A percentile compares a stretch with the other conserved stretches of the same genome.
phyloP scores from a whole-genome alignment of 208 protist genomes.

The Porcisia hertigi region DNA sequence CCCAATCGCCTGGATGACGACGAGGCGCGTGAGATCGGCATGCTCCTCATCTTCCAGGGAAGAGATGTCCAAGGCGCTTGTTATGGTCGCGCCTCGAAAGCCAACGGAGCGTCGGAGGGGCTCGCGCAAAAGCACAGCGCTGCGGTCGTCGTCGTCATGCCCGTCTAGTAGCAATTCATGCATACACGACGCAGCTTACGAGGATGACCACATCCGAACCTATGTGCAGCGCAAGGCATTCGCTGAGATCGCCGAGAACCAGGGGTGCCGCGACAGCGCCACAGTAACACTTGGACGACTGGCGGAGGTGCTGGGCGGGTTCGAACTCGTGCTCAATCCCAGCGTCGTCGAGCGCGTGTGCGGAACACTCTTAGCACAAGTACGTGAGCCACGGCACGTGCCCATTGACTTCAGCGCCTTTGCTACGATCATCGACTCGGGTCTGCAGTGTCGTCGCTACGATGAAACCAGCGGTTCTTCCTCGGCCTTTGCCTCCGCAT shows the following conservation, averaged over 20 bases:
- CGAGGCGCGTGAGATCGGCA: not conserved
- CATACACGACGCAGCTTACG: not conserved
- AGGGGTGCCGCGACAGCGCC: not conserved
- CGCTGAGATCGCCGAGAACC: conserved; percentile 17
- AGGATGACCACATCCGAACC: conserved; percentile 2
- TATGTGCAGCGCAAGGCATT: conserved; percentile 31
- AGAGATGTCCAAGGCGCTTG: not conserved
- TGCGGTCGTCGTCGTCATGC: not conserved
- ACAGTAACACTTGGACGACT: conserved; percentile 11
- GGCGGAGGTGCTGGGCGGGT: conserved; percentile 17
- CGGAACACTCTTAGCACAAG: not conserved
- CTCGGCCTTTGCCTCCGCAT: not conserved
- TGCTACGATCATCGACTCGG: conserved; percentile 22
- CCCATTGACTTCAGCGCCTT: conserved; percentile 23
- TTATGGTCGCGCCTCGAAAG: not conserved
- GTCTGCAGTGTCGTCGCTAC: not conserved
- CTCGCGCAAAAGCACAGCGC: not conserved
- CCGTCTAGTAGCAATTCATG: not conserved
- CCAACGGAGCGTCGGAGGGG: not conserved
- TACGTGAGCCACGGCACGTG: not conserved
- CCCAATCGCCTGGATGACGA: not conserved
- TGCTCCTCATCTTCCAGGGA: not conserved
- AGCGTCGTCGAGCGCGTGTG: conserved; percentile 18
- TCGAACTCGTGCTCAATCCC: conserved; percentile 21
- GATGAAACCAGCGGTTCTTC: conserved; percentile 4